Evolutionary conservation across 2,329 filamentous ascomycete genomes (phyloP).

Genomic region (Delphinella strobiligena): DNA sequence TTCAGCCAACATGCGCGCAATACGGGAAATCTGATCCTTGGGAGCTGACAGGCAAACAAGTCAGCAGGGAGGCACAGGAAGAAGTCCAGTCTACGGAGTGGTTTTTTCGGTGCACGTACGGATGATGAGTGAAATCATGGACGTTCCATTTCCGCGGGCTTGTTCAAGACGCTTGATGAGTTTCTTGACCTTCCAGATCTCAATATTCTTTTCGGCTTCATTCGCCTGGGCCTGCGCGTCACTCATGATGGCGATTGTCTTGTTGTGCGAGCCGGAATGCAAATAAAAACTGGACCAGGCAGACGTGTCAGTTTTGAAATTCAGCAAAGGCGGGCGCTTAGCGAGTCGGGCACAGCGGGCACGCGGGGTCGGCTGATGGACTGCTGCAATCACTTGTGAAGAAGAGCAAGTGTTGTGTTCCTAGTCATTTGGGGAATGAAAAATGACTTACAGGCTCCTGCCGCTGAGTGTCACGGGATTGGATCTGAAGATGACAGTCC

Average conservation of each 20-base stretch:
- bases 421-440: neutral
- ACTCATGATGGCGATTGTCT: slow-evolving; percentile 56
- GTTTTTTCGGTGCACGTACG: slow-evolving; percentile 57
- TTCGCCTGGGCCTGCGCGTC: slow-evolving; percentile 62
- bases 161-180: slow-evolving; percentile 97
- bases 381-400: too few species aligned
- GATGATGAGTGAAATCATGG: slow-evolving; percentile 99
- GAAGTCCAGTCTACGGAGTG: too few species aligned
- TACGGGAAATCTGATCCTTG: slow-evolving; percentile 94
- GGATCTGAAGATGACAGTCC: neutral
- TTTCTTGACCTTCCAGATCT: slow-evolving; percentile 98
- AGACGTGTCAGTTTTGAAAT: slow-evolving; percentile 5
- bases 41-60: slow-evolving; percentile 52
- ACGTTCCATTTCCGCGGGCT: slow-evolving; percentile 94
- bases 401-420: too few species aligned
- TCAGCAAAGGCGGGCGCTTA: neutral
- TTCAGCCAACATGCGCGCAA: slow-evolving; percentile 99
- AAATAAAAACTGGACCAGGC: slow-evolving; percentile 2
- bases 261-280: slow-evolving; percentile 8
- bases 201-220: slow-evolving; percentile 96
- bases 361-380: too few species aligned
- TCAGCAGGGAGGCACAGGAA: slow-evolving; percentile 12
- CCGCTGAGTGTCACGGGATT: neutral
- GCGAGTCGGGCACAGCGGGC: neutral
- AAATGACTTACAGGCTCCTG: neutral